A percentile compares a stretch with the other conserved stretches of the same genome.
Conservation (phyloP, 2,329 filamentous ascomycete genomes). For the Fusarium proliferatum region DNA sequence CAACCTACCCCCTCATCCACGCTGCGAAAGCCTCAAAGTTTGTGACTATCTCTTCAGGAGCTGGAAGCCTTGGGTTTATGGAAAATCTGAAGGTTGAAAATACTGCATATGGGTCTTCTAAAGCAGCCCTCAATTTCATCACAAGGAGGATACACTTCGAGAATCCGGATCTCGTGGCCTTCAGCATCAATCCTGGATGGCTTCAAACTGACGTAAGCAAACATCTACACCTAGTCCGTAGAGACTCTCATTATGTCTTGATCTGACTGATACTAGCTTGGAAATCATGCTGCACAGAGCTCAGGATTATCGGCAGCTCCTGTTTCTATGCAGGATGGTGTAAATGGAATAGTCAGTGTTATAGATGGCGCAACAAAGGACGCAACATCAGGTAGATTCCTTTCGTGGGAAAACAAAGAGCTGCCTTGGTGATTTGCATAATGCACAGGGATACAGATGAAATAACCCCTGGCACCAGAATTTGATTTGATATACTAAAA, state of each 20-base stretch:
- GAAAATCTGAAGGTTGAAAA: neutral
- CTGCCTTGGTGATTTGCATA: neutral
- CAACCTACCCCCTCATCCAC: neutral
- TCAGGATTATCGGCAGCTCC: neutral
- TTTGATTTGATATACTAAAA: no score
- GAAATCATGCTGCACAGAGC: neutral
- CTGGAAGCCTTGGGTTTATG: neutral
- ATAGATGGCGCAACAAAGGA: neutral
- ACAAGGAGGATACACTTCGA: neutral
- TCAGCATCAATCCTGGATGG: neutral
- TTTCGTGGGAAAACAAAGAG: neutral
- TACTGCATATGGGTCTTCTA: neutral
- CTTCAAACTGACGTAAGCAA: neutral
- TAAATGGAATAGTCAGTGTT: neutral
- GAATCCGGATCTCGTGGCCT: neutral
- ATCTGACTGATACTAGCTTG: neutral
- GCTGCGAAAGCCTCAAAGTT: neutral
- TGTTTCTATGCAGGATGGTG: neutral
- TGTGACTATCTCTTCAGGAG: neutral
- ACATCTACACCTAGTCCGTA: accelerated
- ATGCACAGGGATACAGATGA: no score
- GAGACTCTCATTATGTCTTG: no score
- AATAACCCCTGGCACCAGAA: no score
- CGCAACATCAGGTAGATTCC: neutral
- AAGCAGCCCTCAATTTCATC: neutral